Base-by-base conservation (phyloP, 176 grass and related monocot species). In the Avena sativa region DNA sequence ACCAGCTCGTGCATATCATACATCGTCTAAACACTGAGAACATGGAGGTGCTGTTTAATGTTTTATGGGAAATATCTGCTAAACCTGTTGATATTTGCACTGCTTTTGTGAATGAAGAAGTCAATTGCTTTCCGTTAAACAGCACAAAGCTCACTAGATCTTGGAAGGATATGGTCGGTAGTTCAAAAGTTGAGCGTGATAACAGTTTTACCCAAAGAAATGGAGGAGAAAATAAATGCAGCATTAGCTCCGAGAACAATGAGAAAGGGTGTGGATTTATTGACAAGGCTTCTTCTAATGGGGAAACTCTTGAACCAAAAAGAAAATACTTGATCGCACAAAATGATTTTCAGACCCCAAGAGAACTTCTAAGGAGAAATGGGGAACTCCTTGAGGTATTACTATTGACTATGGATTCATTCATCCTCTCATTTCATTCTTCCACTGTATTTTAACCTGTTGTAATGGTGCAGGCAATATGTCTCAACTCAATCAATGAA, bases 301-400 rank as follows among this genome's bases (percentile, higher is more conserved):
- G 34, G 13, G 88, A 94, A 84, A 74, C 30, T 85, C 80, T 76
- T 77, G 93, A 92, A 89, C 81, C 93, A 74, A 92, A 82, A 93
- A 85, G 81, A 40, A 89, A 89, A 65, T 58, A 86, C 79, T 82
- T 86, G 67, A 92, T 63, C 38, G 66, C 20, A 49, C 51, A 84
- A 74, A 83, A 83, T 26, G 86, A 79, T 69, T 98, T 98, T 86
- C 38, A 88, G 71, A 94, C 82, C 30, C 92, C 96, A 84, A 98
- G 58, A 70, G 96, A 98, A 86, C 84, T 95, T 81, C 26, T 91
- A 55, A 94, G 87, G 82, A 93, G 96, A 95, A 93, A 67, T 51
- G 96, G 96, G 55, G 96, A 98, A 78, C 96, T 98, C 79, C 84
- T 98, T 73, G 93, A 98, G 96, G 96, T 98, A 98, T 80, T 64